Evolutionary conservation across 768 basidiomycete genomes (phyloP).

Genomic region (Galerina sulciceps): DNA sequence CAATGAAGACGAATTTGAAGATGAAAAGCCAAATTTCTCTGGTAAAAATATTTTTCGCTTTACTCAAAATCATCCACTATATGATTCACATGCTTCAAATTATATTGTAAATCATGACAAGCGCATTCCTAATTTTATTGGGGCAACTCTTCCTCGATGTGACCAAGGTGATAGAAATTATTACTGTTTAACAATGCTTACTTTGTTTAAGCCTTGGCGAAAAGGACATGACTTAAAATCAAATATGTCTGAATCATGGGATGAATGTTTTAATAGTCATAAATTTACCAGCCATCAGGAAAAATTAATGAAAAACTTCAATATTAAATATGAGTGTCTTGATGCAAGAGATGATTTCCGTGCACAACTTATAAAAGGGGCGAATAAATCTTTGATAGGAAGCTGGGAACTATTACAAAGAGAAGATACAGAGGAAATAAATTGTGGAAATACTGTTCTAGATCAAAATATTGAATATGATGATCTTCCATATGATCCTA

Average conservation of each 20-base stretch:
- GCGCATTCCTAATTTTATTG: constrained; percentile 31
- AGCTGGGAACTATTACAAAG: not conserved
- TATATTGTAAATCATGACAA: not conserved
- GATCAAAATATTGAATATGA: constrained; percentile 2
- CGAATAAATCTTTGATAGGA: not conserved
- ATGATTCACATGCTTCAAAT: constrained; percentile 11
- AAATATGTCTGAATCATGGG: not conserved
- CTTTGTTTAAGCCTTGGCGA: constrained; percentile 36
- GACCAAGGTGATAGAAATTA: constrained; percentile 34
- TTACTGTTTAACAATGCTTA: constrained; percentile 35
- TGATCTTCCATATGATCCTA: not conserved
- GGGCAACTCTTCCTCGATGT: constrained; percentile 30
- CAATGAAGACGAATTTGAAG: not conserved
- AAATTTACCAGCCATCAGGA: constrained; percentile 4
- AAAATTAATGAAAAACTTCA: constrained; percentile 25
- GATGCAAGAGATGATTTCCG: constrained; percentile 38
- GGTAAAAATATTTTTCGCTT: not conserved
- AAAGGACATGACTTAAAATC: constrained; percentile 22
- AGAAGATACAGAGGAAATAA: not conserved
- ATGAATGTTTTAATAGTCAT: constrained; percentile 4
- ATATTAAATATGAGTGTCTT: constrained; percentile 38
- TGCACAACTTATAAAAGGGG: constrained; percentile 16
- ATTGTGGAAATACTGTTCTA: not conserved
- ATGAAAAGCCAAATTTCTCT: not conserved
- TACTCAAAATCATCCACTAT: constrained; percentile 14